Conservation (phyloP, 306 rosid genomes). For the Dryas drummondii region DNA sequence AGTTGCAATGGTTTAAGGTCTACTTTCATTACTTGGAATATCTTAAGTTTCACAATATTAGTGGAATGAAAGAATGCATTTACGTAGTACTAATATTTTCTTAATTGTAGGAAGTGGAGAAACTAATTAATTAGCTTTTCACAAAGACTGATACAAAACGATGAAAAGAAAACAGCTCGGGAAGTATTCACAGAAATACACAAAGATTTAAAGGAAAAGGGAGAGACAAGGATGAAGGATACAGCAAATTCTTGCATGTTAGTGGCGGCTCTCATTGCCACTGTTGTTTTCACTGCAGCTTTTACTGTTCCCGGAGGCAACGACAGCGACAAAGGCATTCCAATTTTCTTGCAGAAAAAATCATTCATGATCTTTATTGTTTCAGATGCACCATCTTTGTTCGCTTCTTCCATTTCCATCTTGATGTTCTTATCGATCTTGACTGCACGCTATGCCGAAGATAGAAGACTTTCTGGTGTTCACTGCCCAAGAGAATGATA, state of each 20-base stretch:
- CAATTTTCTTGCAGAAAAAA: slow-evolving; percentile 11
- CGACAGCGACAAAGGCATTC: slow-evolving; percentile 36
- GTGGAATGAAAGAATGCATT: too few relatives aligned
- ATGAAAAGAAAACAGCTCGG: slow-evolving; percentile 45
- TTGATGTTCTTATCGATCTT: neutral
- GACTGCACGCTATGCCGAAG: neutral
- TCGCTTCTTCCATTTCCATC: neutral
- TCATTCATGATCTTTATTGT: slow-evolving; percentile 36
- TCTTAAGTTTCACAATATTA: too few relatives aligned
- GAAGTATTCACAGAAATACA: slow-evolving; percentile 52
- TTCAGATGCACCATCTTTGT: neutral
- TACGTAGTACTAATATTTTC: too few relatives aligned
- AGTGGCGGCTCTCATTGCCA: slow-evolving; percentile 50
- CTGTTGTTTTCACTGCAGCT: slow-evolving; percentile 42
- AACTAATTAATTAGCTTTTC: slow-evolving; percentile 42
- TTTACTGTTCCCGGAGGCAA: slow-evolving; percentile 53
- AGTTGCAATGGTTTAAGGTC: slow-evolving; percentile 23
- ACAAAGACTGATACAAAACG: neutral
- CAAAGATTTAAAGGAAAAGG: slow-evolving; percentile 37
- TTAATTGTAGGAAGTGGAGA: slow-evolving; percentile 42
- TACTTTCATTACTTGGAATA: neutral
- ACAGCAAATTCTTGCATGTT: slow-evolving; percentile 49
- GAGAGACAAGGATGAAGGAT: slow-evolving; percentile 59
- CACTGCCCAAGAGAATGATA: neutral
- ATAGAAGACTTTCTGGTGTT: neutral